Base-by-base conservation (phyloP, 129 eudicot genomes). In the Tanacetum coccineum region DNA sequence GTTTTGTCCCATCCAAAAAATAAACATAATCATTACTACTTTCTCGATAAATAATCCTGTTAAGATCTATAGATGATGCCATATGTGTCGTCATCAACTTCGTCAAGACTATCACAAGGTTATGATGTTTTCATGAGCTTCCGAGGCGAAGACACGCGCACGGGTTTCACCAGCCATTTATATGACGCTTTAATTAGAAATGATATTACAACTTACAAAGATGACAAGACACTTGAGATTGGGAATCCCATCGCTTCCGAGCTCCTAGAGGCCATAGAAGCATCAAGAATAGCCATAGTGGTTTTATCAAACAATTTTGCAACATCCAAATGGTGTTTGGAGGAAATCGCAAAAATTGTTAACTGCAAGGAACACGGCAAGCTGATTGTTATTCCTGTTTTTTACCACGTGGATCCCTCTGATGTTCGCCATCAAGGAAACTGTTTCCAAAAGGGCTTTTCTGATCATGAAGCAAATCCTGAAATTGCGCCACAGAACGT, bases 291-390 rank as follows among this genome's bases (percentile, higher is more conserved):
- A 3, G 62, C 62, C 6, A 21, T 56, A 8, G 62, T 56, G 36
- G 36, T 56, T 56, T 56, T 56, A 25, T 56, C 62, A 17, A 12
- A 39, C 14, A 56, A 3, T 12, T 56, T 6, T 20, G 62, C 62
- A 22, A 56, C 62, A 56, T 56, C 62, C 0, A 56, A 21, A 21
- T 56, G 62, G 62, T 56, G 62, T 56, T 56, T 56, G 62, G 62
- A 56, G 40, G 62, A 56, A 56, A 56, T 21, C 12, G 17, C 15
- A 22, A 56, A 56, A n/a, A 6, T 56, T 56, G 62, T 56, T 56
- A 17, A 56, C 11, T 56, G 62, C 36, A 11, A 21, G 36, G 62
- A 21, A 8, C 30, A 14, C 0, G 62, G 36, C n/a, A 21, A 10
- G 8, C 36, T 56, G 62, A 12, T 11, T 11, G 18, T 56, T 21